Percentiles rank a stretch among this genome's conserved stretches.
These are phyloP conservation scores for Sugiyamaella japonica DNA, from an alignment of 1,139 yeast species.

Conservation along the genomic window DNA sequence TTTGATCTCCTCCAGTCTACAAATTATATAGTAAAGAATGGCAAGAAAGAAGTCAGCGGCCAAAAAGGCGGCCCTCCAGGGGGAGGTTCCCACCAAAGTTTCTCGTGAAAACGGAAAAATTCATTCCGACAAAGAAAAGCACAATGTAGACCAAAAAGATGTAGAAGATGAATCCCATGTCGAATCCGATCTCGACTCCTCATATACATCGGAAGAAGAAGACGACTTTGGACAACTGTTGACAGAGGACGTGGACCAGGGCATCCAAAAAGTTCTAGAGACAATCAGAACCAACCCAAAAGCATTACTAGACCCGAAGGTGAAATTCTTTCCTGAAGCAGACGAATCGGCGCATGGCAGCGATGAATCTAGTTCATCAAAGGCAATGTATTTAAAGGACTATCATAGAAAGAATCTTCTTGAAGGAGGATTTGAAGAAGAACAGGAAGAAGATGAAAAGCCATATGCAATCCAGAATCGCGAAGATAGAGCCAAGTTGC, in stretches of 20 bases:
- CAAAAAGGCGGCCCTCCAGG: slow-evolving; percentile 60
- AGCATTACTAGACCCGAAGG: slow-evolving; percentile 61
- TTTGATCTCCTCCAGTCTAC: background rate
- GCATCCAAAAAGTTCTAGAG: slow-evolving; percentile 67
- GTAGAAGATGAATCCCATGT: background rate
- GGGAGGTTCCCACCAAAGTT: slow-evolving; percentile 19
- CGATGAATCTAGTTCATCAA: slow-evolving; percentile 39
- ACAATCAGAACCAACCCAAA: slow-evolving; percentile 67
- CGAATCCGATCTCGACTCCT: slow-evolving; percentile 37
- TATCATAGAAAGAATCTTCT: slow-evolving; percentile 83
- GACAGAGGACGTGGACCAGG: slow-evolving; percentile 82
- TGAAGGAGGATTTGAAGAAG: slow-evolving; percentile 53
- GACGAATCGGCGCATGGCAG: slow-evolving; percentile 26
- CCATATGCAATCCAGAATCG: slow-evolving; percentile 70
- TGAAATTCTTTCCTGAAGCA: slow-evolving; percentile 67
- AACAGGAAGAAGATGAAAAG: slow-evolving; percentile 51
- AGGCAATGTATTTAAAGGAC: slow-evolving; percentile 87
- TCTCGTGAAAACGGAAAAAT: slow-evolving; percentile 14
- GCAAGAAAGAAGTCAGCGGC: slow-evolving; percentile 91
- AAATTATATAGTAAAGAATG: slow-evolving; percentile 51
- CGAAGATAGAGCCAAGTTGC: slow-evolving; percentile 69
- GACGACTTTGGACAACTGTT: slow-evolving; percentile 89
- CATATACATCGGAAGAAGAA: slow-evolving; percentile 65
- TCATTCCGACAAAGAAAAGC: slow-evolving; percentile 35
- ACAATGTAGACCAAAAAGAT: slow-evolving; percentile 18